Evolutionary conservation across 176 grass and related monocot species (phyloP), one percentile per base, ranked within the genome.

Genomic region (Saccharum officinarum): DNA sequence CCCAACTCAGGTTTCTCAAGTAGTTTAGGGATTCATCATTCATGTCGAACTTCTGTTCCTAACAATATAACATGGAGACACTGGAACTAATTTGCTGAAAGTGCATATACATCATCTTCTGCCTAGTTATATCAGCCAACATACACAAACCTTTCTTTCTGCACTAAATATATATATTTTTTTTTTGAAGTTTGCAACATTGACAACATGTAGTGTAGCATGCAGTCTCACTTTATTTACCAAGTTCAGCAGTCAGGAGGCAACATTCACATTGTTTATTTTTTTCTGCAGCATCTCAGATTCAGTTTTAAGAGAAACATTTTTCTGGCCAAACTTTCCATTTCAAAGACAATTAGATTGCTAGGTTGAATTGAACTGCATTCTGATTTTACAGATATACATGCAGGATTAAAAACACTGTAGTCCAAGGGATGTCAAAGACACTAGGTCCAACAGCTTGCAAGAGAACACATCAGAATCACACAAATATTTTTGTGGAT

Each of bases 21-120:
- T 30, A 40, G n/a, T 0, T 49, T n/a, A 41, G 61, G 65, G 34
- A n/a, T n/a, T n/a, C n/a, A n/a, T n/a, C n/a, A 77, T 8, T 77
- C 5, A 36, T 55, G 46, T 54, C 8, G 0, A 52, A 34, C 17
- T 75, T 31, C 39, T 46, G 70, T 46, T 76, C 20, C 9, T 39
- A 77, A 69, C 41, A 73, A 31, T 65, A 85, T 78, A 60, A 69
- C 37, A 42, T 54, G 46, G 25, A 68, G 11, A 69, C 64, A 85
- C 47, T 38, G 3, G 37, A 70, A 11, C 64, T 61, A 45, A 26
- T 71, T 50, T 45, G 18, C 25, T 71, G 8, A 25, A 63, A 62
- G 49, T 72, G 78, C 6, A 52, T 54, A 23, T 22, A 81, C 3
- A 69, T 0, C 13, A 57, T 11, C 13, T 0, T 69, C 20, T 57